Conservation (phyloP, 192 early-diverging fungal genomes). For the Coemansia sp. region DNA sequence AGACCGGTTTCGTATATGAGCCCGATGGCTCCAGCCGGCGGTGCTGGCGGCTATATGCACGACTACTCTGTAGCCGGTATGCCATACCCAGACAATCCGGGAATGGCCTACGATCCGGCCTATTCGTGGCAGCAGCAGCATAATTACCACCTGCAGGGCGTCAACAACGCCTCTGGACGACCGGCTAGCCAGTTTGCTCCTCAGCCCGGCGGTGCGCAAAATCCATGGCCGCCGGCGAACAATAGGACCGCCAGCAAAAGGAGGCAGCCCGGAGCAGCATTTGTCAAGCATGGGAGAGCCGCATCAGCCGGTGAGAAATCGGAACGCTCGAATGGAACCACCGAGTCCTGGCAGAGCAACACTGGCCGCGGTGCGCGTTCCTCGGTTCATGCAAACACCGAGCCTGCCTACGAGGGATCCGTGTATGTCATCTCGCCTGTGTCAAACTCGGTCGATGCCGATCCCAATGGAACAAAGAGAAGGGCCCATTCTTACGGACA, state of each 20-base stretch:
- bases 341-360: constrained; percentile 54
- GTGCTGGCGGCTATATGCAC: neutral
- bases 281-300: constrained; percentile 20
- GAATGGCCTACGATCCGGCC: constrained; percentile 1
- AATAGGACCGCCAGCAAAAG: constrained; percentile 6
- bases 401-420: constrained; percentile 32
- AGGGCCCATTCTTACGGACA: constrained; percentile 2
- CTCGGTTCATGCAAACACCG: constrained; percentile 37
- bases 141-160: neutral
- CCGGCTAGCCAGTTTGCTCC: constrained; percentile 16
- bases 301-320: constrained; percentile 13
- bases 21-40: neutral
- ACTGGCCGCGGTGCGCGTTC: constrained; percentile 19
- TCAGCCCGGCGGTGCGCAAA: neutral
- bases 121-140: constrained; percentile 19
- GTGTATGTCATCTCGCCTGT: constrained; percentile 21
- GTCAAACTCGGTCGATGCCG: neutral
- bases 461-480: neutral
- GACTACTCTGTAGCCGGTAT: neutral
- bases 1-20: neutral
- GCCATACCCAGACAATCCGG: constrained; percentile 8
- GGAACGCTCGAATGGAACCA: constrained; percentile 16
- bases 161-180: constrained; percentile 1
- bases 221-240: constrained; percentile 2
- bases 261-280: constrained; percentile 28